These are phyloP conservation scores for Mycena leptocephala DNA, from an alignment of 768 basidiomycete species.

Conservation along the genomic window DNA sequence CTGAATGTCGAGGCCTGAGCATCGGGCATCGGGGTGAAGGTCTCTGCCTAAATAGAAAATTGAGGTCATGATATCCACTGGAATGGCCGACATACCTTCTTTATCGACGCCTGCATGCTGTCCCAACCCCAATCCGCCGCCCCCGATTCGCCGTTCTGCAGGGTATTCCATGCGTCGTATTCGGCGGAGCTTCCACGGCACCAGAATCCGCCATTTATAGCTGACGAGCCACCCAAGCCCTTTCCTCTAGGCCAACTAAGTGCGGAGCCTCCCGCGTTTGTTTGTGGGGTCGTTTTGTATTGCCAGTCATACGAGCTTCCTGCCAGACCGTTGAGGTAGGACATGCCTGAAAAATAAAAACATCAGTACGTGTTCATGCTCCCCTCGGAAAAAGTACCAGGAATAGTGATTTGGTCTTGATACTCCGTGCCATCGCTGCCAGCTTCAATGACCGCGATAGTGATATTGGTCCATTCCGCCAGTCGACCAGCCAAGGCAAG, in stretches of 20 bases:
- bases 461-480: slow-evolving; percentile 33
- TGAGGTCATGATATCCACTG: neutral
- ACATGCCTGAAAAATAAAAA: slow-evolving; percentile 27
- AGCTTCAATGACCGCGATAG: slow-evolving; percentile 36
- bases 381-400: slow-evolving; percentile 12
- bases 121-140: slow-evolving; percentile 51
- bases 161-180: slow-evolving; percentile 46
- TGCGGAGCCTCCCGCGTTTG: slow-evolving; percentile 11
- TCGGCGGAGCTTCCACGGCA: slow-evolving; percentile 42
- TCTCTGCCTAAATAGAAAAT: slow-evolving; percentile 26
- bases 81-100: slow-evolving; percentile 36
- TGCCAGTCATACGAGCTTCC: slow-evolving; percentile 27
- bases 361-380: neutral
- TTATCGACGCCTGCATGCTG: slow-evolving; percentile 47
- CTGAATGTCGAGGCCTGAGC: slow-evolving; percentile 19
- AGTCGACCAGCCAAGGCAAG: slow-evolving; percentile 32
- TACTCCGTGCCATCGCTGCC: slow-evolving; percentile 31
- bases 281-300: slow-evolving; percentile 29
- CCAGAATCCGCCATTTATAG: slow-evolving; percentile 48
- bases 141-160: slow-evolving; percentile 34
- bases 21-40: slow-evolving; percentile 34
- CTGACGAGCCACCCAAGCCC: slow-evolving; percentile 45
- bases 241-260: slow-evolving; percentile 35
- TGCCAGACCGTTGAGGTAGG: slow-evolving; percentile 32
- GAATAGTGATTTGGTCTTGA: slow-evolving; percentile 31